Base-by-base conservation (phyloP, 2,329 filamentous ascomycete species). In the Aspergillus flavus region DNA sequence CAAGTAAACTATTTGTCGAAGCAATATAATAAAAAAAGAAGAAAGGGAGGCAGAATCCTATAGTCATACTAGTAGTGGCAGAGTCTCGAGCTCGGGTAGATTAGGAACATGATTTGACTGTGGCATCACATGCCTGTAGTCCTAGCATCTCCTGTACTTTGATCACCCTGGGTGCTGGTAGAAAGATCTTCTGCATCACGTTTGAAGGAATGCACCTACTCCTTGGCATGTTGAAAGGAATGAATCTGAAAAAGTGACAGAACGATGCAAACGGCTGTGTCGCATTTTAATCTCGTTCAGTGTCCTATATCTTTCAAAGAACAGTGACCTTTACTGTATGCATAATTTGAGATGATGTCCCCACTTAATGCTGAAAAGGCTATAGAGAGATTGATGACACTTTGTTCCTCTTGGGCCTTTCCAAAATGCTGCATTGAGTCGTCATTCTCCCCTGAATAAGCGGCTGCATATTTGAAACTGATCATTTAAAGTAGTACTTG, bases 301-400 rank as follows among this genome's bases (percentile, higher is more conserved):
- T 9, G 9, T 3, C 23, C 5, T n/a, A 58, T 30, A 19, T 58
- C 45, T 4, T 36, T 41, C n/a, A 61, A 39, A 21, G 57, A 55
- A 16, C 32, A 14, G 12, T 56, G 52, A 43, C 57, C 28, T 32
- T 16, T 48, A 10, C 41, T 41, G 28, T 55, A 57, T 21, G 43
- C 59, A 30, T 61, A 57, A 14, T 43, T 41, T 6, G 53, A 61
- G 28, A 61, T 61, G 23, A 61, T 43, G 21, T 61, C 59, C 23
- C 23, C 55, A 12, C 41, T 56, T 10, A 61, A 12, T 19, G 53
- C 23, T 32, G 36, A 53, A 50, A 61, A 45, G 50, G 52, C 16
- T 14, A 52, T 28, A n/a, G 14, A 52, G 19, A 61, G 36, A 30
- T 39, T 61, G 9, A 61, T 41, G 32, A 56, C 39, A 23, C 21